These are phyloP conservation scores for Baudoinia panamericana DNA, from an alignment of 495 filamentous ascomycete genomes.

Conservation along the genomic window DNA sequence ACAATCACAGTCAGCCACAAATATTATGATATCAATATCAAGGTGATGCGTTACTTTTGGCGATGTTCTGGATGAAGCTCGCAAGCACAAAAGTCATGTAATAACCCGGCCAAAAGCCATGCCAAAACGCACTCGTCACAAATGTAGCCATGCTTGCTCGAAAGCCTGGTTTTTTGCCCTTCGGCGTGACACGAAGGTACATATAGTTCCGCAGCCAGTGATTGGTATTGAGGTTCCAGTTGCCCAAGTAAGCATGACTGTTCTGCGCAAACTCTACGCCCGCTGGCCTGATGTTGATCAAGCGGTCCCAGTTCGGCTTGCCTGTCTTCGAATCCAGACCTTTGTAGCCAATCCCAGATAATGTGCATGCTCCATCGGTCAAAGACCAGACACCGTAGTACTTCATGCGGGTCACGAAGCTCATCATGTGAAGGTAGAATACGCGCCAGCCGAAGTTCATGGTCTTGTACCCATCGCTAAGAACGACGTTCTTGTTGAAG, in stretches of 20 bases:
- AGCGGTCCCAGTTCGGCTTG: slow-evolving; percentile 73
- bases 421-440: slow-evolving; percentile 68
- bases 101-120: slow-evolving; percentile 95
- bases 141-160: slow-evolving; percentile 90
- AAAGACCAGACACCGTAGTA: slow-evolving; percentile 94
- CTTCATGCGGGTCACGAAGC: slow-evolving; percentile 67
- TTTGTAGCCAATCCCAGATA: slow-evolving; percentile 87
- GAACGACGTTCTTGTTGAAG: slow-evolving; percentile 49
- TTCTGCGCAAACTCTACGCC: slow-evolving; percentile 82
- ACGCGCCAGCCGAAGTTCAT: slow-evolving; percentile 59
- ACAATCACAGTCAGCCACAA: slow-evolving; percentile 13
- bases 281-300: slow-evolving; percentile 76
- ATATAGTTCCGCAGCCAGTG: slow-evolving; percentile 93
- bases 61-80: slow-evolving; percentile 78
- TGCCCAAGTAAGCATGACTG: slow-evolving; percentile 70
- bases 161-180: slow-evolving; percentile 93
- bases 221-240: slow-evolving; percentile 98
- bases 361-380: slow-evolving; percentile 88
- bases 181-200: slow-evolving; percentile 88
- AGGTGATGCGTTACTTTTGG: slow-evolving; percentile 56
- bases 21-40: not conserved
- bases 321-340: slow-evolving; percentile 74
- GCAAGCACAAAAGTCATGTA: slow-evolving; percentile 84
- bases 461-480: slow-evolving; percentile 47
- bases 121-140: slow-evolving; percentile 88